Evolutionary conservation across 129 eudicot species (phyloP).

Genomic region (Cynara cardunculus): DNA sequence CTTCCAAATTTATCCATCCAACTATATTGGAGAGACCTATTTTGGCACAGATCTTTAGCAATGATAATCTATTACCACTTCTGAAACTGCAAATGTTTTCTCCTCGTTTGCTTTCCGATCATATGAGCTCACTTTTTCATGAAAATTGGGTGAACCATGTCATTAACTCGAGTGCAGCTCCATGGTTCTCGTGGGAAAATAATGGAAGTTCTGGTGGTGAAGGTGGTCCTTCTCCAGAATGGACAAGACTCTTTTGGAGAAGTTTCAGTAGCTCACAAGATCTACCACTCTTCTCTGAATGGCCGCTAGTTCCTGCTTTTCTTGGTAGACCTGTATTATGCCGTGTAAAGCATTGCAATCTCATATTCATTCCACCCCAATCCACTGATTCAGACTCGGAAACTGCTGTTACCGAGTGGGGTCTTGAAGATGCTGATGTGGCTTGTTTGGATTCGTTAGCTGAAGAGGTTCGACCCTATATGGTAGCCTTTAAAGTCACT

Average conservation of each 20-base stretch:
- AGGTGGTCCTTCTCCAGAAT: constrained; percentile 84
- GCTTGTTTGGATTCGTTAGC: constrained; percentile 41
- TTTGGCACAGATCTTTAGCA: constrained; percentile 58
- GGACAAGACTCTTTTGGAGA: constrained; percentile 88
- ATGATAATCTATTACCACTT: constrained; percentile 43
- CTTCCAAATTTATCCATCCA: constrained; percentile 75
- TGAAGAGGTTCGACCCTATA: constrained; percentile 38
- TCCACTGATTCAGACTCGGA: constrained; percentile 26
- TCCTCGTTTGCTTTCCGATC: constrained; percentile 65
- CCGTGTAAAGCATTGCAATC: constrained; percentile 80
- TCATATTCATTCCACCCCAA: constrained; percentile 76
- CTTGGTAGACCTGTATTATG: constrained; percentile 95
- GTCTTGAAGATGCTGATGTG: constrained; percentile 33
- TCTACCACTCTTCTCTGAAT: constrained; percentile 78
- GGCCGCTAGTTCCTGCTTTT: constrained; percentile 98
- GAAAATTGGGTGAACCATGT: constrained; percentile 90
- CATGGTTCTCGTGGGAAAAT: constrained; percentile 98
- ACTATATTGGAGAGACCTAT: constrained; percentile 70
- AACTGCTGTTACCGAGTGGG: constrained; percentile 25
- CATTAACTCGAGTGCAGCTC: constrained; percentile 60
- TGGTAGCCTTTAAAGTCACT: constrained; percentile 43
- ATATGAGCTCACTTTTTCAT: constrained; percentile 72
- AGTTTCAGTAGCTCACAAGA: constrained; percentile 69
- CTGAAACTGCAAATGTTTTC: constrained; percentile 67
- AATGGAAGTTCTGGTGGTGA: constrained; percentile 52